These are phyloP conservation scores for Leccinum subgranulosum DNA, from an alignment of 768 basidiomycete genomes.

Conservation along the genomic window DNA sequence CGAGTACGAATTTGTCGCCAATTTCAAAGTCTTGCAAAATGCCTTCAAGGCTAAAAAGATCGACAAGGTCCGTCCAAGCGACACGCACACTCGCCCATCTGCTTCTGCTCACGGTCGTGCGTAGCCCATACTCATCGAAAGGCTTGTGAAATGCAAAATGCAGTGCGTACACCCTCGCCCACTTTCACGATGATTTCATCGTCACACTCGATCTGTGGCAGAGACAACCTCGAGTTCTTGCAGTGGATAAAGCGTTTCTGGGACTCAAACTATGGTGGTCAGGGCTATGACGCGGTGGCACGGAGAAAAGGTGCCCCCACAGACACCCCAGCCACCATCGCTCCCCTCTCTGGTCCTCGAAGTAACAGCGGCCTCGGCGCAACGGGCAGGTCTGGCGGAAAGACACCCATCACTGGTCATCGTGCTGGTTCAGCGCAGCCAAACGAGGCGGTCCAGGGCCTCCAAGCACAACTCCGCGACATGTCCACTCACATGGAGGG, in stretches of 20 bases:
- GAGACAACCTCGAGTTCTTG: constrained; percentile 97
- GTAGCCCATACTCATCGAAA: constrained; percentile 94
- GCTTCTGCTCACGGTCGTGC: constrained; percentile 3
- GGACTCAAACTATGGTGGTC: constrained; percentile 88
- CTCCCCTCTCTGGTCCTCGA: constrained; percentile 51
- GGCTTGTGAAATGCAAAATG: constrained; percentile 97
- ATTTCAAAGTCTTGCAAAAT: constrained; percentile 95
- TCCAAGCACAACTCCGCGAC: constrained; percentile 80
- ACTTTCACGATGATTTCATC: constrained; percentile 4
- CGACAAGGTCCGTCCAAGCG: constrained; percentile 67
- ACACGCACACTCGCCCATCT: background rate
- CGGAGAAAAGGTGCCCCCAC: constrained; percentile 74
- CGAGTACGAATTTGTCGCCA: constrained; percentile 93
- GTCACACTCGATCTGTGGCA: constrained; percentile 29
- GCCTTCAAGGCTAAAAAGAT: constrained; percentile 89
- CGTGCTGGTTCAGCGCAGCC: constrained; percentile 64
- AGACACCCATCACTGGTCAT: constrained; percentile 69
- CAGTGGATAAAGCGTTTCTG: constrained; percentile 98
- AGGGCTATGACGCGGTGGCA: constrained; percentile 80
- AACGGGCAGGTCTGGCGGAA: constrained; percentile 55
- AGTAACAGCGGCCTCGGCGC: constrained; percentile 37
- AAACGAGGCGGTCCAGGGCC: constrained; percentile 60
- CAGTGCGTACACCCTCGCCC: constrained; percentile 57
- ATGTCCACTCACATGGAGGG: constrained; percentile 81
- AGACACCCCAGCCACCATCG: constrained; percentile 78